These are phyloP conservation scores for Mycena epipterygia DNA, from an alignment of 768 basidiomycete genomes.

Conservation along the genomic window DNA sequence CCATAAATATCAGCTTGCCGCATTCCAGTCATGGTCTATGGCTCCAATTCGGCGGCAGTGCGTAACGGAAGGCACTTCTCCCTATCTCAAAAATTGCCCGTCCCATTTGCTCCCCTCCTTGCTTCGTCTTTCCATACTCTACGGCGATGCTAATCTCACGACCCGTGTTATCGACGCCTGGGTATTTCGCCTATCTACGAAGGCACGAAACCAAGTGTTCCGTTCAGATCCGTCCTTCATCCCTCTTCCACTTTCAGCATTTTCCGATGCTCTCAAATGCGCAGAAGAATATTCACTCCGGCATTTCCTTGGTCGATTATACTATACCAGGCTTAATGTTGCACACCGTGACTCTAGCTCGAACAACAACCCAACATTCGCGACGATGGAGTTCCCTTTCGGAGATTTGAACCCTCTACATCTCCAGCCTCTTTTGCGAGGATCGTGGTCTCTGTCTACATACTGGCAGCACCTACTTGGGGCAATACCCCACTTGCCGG, in stretches of 20 bases:
- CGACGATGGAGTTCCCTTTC: conserved; percentile 1
- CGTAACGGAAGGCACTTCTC: no score
- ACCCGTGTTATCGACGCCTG: not conserved
- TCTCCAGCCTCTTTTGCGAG: conserved; percentile 8
- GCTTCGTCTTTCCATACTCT: not conserved
- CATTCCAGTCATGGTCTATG: conserved; percentile 20
- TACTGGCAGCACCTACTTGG: conserved; percentile 1
- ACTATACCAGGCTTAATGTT: not conserved
- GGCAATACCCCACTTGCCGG: not conserved
- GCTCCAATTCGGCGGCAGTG: conserved; percentile 1
- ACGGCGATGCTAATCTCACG: not conserved
- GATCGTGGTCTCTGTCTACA: not conserved
- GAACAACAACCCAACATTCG: not conserved
- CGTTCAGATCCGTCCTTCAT: not conserved
- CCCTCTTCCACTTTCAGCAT: not conserved
- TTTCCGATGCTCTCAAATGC: not conserved
- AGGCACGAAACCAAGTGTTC: not conserved
- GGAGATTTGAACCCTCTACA: not conserved
- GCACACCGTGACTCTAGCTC: not conserved
- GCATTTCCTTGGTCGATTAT: conserved; percentile 15
- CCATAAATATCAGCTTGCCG: conserved; percentile 18
- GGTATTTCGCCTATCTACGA: not conserved
- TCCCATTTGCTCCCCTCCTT: not conserved
- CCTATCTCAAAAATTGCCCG: not conserved
- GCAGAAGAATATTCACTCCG: conserved; percentile 9